A percentile compares a stretch with the other conserved stretches of the same genome.
These are phyloP conservation scores for Cyberlindnera misumaiensis DNA, from an alignment of 805 yeast genomes.

Conservation along the genomic window DNA sequence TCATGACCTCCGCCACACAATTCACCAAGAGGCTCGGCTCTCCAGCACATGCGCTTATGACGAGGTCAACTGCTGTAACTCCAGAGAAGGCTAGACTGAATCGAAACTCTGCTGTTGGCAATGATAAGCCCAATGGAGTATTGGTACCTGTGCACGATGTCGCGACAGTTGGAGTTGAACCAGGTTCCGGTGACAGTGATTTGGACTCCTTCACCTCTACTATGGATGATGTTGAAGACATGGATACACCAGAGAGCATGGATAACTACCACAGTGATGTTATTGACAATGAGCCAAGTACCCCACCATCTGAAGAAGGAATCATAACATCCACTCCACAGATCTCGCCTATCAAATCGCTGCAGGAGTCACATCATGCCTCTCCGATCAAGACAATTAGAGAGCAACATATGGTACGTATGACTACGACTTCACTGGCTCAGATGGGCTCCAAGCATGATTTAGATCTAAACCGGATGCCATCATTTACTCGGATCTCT, in stretches of 20 bases:
- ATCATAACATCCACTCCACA: conserved; percentile 23
- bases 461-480: conserved; percentile 16
- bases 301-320: conserved; percentile 19
- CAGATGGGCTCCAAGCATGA: conserved; percentile 1
- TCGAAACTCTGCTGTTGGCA: no score
- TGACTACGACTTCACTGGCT: not conserved
- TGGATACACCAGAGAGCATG: conserved; percentile 8
- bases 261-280: conserved; percentile 8
- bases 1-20: no score
- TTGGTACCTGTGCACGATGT: no score
- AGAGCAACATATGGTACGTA: not conserved
- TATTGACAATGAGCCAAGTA: conserved; percentile 17
- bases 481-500: conserved; percentile 20
- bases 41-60: no score
- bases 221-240: conserved; percentile 14
- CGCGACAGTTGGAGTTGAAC: not conserved
- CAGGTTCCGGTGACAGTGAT: conserved; percentile 14
- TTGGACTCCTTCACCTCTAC: conserved; percentile 24
- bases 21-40: no score
- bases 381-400: not conserved
- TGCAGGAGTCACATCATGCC: conserved; percentile 8
- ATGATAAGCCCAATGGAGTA: no score
- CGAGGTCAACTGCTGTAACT: no score
- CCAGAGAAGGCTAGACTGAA: no score
- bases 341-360: conserved; percentile 22